phyloP scores from a whole-genome alignment of 2,329 filamentous ascomycete species.

The Penicillium freii region DNA sequence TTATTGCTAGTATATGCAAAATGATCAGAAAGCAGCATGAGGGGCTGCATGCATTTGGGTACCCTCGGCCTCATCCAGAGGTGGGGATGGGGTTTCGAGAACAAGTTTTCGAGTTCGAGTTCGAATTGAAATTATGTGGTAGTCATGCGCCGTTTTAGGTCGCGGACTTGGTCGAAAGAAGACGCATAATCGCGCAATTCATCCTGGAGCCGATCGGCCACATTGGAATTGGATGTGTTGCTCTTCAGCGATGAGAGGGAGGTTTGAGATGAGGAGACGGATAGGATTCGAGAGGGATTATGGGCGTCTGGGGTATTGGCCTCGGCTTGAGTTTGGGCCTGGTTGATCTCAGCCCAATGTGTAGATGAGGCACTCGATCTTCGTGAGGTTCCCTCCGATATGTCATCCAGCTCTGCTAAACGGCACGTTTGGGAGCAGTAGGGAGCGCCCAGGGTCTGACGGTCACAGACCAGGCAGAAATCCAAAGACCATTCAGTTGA shows the following conservation, averaged over 20 bases:
- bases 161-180: conserved; percentile 79
- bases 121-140: conserved; percentile 24
- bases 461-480: conserved; percentile 92
- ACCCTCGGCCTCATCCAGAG: not conserved
- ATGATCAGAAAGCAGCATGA: conserved; percentile 4
- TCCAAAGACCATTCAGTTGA: conserved; percentile 71
- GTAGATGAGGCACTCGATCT: conserved; percentile 15
- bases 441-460: conserved; percentile 74
- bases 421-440: conserved; percentile 94
- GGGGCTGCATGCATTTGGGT: conserved; percentile 4
- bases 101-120: not conserved
- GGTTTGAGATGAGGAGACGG: conserved; percentile 73
- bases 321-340: conserved; percentile 2
- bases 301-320: conserved; percentile 19
- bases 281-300: conserved; percentile 27
- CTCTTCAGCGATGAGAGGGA: conserved; percentile 79
- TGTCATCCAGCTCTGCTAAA: conserved; percentile 80
- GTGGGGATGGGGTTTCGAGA: not conserved
- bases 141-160: conserved; percentile 42
- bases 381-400: conserved; percentile 43
- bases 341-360: conserved; percentile 7
- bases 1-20: conserved; percentile 15
- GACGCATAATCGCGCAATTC: conserved; percentile 84
- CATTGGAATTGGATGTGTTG: conserved; percentile 49
- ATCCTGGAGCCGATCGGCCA: conserved; percentile 74